Percentiles rank a stretch among this genome's conserved stretches.
Conservation (phyloP, 352 stramenopile genomes). For the Phytophthora fragariae region DNA sequence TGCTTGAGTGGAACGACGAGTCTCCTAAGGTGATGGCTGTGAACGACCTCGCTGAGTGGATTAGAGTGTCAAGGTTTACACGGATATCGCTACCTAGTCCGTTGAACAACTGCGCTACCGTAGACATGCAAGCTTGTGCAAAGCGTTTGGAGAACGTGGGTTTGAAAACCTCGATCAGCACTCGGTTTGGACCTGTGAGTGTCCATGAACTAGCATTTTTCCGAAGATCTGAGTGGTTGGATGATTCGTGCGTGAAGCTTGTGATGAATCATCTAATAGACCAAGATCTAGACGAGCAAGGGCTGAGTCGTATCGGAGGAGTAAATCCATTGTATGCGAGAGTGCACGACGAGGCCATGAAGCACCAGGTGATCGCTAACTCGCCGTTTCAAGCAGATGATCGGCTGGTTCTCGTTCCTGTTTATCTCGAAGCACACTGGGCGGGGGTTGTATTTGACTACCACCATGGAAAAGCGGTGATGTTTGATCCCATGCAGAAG, state of each 20-base stretch:
- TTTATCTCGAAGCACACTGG: conserved; percentile 5
- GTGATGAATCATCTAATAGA: conserved; percentile 1
- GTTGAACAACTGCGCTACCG: conserved; percentile 14
- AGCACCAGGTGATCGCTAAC: conserved; percentile 3
- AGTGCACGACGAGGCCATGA: conserved; percentile 2
- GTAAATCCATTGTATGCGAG: conserved; percentile 10
- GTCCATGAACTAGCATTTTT: conserved; percentile 7
- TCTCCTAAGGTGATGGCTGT: neutral
- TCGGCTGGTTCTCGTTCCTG: neutral
- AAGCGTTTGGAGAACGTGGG: neutral
- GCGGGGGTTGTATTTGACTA: conserved; percentile 8
- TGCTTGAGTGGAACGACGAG: neutral
- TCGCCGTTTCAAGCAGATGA: no score
- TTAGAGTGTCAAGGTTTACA: conserved; percentile 1
- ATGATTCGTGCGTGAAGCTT: conserved; percentile 13
- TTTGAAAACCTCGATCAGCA: neutral
- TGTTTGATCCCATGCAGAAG: conserved; percentile 14
- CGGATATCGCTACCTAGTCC: conserved; percentile 1
- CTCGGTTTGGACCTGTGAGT: neutral
- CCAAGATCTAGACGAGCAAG: neutral
- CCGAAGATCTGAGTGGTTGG: conserved; percentile 11
- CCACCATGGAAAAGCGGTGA: neutral
- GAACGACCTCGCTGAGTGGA: neutral
- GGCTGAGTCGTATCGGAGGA: neutral
- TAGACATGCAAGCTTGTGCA: conserved; percentile 10